Base-by-base conservation (phyloP, 2,329 filamentous ascomycete species). In the Zasmidium citrigriseum region DNA sequence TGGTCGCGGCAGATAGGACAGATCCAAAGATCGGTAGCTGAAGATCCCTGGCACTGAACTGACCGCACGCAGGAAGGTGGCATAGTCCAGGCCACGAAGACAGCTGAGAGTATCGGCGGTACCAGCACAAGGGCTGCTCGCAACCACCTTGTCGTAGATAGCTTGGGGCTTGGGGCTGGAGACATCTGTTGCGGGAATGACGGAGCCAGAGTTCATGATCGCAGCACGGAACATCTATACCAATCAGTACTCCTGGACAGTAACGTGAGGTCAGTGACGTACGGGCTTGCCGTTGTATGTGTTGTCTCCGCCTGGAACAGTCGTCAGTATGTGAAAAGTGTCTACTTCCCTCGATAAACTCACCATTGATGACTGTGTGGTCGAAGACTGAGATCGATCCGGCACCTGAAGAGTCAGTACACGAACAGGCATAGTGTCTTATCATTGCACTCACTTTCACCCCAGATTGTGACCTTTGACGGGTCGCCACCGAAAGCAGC, bases 171-270 rank as follows among this genome's bases (percentile, higher is more conserved):
- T 90, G 11, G 78, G 74, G 91, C 18, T 23, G 16, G 23, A 88
- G 0, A 63, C 55, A 91, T 83, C 0, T 82, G 78, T 48, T 0
- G 86, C 80, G 0, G 87, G 87, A 0, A 84, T 74, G 2, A 88
- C 72, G 54, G 81, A 85, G 2, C 89, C 88, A 2, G 86, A 89
- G 75, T 89, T 84, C 89, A 93, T 92, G 65, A 93, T 92, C 23
- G 80, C 89, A 1, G 78, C 89, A 23, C 87, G 83, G 81, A 93
- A 93, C 0, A 93, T 79, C 34, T 41, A 41, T 29, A 11, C 34
- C 18, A 4, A 4, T 41, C 34, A 11, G 4, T 41, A 7, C 18
- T 41, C 34, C 7, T 41, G 14, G 4, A n/a, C 16, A 4, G 16
- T 41, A 41, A n/a, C n/a, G n/a, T n/a, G n/a, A n/a, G n/a, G n/a